These are phyloP conservation scores for Verticillium albo-atrum DNA, from an alignment of 2,329 filamentous ascomycete genomes.

Conservation along the genomic window DNA sequence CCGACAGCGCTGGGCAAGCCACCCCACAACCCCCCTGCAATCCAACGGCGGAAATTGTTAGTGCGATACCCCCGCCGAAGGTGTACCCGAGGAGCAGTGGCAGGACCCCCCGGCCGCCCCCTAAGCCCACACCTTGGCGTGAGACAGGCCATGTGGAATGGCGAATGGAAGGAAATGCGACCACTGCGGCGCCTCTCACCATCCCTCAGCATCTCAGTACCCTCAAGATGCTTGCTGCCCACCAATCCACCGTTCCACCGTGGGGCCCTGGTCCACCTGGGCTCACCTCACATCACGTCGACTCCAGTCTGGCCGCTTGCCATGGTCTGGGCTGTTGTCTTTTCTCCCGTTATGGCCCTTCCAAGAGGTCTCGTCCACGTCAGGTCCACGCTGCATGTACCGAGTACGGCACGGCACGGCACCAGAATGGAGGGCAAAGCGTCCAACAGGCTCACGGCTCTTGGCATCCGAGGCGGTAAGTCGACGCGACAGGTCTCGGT, in stretches of 20 bases:
- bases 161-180: neutral
- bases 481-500: neutral
- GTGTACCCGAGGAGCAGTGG: neutral
- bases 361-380: neutral
- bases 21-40: neutral
- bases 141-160: neutral
- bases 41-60: constrained; percentile 2
- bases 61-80: neutral
- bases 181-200: neutral
- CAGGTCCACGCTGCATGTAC: neutral
- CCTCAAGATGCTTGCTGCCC: neutral
- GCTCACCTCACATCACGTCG: neutral
- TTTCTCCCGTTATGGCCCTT: neutral
- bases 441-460: neutral
- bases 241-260: neutral
- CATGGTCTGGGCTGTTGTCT: neutral
- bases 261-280: neutral
- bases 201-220: neutral
- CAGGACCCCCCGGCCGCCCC: neutral
- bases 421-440: neutral
- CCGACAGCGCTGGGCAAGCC: neutral
- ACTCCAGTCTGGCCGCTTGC: neutral
- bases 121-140: neutral
- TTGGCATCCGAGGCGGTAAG: neutral
- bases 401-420: neutral